phyloP scores from a whole-genome alignment of 208 protist species.

The Leishmania major region DNA sequence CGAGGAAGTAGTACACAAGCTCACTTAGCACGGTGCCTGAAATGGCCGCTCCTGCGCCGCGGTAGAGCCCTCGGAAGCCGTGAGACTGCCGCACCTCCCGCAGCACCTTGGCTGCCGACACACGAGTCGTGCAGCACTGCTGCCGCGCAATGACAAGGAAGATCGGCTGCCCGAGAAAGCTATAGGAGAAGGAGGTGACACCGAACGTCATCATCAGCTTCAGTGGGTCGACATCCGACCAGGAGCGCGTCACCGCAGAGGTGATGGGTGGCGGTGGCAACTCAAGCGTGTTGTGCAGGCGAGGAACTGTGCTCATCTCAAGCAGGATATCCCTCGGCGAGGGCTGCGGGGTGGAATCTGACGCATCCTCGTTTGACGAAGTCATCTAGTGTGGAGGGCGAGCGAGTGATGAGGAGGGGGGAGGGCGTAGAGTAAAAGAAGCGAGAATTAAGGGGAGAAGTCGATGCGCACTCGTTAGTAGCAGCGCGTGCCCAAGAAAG shows the following conservation, averaged over 20 bases:
- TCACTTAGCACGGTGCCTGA: conserved; percentile 78
- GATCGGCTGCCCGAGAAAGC: conserved; percentile 68
- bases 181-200: conserved; percentile 68
- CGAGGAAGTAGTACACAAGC: conserved; percentile 70
- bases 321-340: conserved; percentile 14
- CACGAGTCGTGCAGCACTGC: conserved; percentile 55
- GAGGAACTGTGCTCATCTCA: conserved; percentile 19
- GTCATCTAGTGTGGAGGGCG: conserved; percentile 7
- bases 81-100: conserved; percentile 45
- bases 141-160: conserved; percentile 81
- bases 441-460: background rate
- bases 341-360: conserved; percentile 4
- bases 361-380: background rate
- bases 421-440: background rate
- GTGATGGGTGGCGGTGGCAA: conserved; percentile 31
- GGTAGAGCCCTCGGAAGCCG: conserved; percentile 66
- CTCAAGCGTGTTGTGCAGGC: conserved; percentile 27
- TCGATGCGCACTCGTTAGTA: background rate
- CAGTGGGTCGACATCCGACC: conserved; percentile 74
- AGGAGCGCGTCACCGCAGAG: conserved; percentile 79
- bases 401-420: background rate
- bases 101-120: conserved; percentile 50
- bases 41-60: conserved; percentile 61
- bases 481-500: background rate
- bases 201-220: conserved; percentile 70